Base-by-base conservation (phyloP, 1,139 yeast genomes). In the Yamadazyma conglobata region DNA sequence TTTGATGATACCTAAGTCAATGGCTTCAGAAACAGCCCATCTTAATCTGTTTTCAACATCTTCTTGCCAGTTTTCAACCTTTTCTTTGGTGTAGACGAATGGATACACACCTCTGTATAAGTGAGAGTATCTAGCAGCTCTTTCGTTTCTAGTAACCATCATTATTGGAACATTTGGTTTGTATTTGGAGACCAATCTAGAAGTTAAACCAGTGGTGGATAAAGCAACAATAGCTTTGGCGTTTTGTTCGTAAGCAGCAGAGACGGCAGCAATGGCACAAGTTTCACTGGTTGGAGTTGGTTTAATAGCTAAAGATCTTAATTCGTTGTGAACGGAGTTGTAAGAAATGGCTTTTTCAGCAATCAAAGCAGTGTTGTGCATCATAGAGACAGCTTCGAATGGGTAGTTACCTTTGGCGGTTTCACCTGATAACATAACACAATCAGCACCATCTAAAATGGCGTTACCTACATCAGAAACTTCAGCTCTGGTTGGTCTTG, bases 401-500 rank as follows among this genome's bases (percentile, higher is more conserved):
- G 99, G 98, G 73, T 91, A 91, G 73, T 79, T 77, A 74, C 99
- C 99, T 80, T 93, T 91, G 57, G 99, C 98, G 51, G 99, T 91
- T 73, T 91, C 99, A 62, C 98, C 98, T 35, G 96, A 85, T 64
- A 91, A 79, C 98, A 91, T 91, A 60, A 89, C 96, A 83, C 97
- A 91, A 74, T 91, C 99, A 56, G 97, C 96, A 70, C 99, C 99
- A 60, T 91, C 99, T 61, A 91, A 79, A 52, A 93, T 84, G 51
- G 98, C 98, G 67, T 91, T 91, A 71, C 98, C 98, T 45, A 93
- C 98, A 66, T 91, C 99, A 35, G 95, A 83, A 44, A 91, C 97
- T 73, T 91, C 99, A 50, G 99, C 99, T 74, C 99, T 86, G 60
- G 99, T 91, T 67, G 99, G 98, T 70, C 98, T 84, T 62, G 99